Percentiles rank a stretch among this genome's conserved stretches.
Evolutionary conservation across 148 eudicot species (phyloP).

Genomic region (Amaranthus palmeri): DNA sequence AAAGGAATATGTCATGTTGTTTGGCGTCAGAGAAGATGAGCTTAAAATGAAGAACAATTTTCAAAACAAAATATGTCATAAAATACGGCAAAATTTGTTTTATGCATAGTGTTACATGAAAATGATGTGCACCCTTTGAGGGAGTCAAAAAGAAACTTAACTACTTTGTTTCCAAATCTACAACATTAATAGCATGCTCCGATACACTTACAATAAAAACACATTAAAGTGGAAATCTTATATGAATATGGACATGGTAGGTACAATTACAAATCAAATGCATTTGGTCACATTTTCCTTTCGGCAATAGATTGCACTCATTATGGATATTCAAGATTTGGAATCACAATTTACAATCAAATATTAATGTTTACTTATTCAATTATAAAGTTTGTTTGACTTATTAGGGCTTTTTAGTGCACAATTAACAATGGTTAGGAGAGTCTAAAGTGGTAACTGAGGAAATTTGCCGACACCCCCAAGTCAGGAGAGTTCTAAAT

Average conservation of each 20-base stretch:
- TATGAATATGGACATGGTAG: not conserved
- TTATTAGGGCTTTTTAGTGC: too few relatives aligned
- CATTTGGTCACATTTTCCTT: not conserved
- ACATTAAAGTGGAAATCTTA: not conserved
- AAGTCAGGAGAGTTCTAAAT: too few relatives aligned
- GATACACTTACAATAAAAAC: not conserved
- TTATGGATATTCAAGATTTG: not conserved
- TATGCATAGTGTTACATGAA: not conserved
- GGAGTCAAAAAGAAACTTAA: slow-evolving; percentile 20
- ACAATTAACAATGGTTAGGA: too few relatives aligned
- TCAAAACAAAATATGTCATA: not conserved
- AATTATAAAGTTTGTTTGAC: too few relatives aligned
- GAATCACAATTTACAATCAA: not conserved
- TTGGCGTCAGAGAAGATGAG: not conserved
- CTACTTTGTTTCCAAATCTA: slow-evolving; percentile 16
- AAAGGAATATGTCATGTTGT: not conserved
- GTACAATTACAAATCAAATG: not conserved
- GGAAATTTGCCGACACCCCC: too few relatives aligned
- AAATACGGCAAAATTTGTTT: not conserved
- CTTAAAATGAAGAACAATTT: not conserved
- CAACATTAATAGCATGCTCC: not conserved
- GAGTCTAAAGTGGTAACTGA: too few relatives aligned
- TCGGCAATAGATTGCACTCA: not conserved
- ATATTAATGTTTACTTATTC: too few relatives aligned
- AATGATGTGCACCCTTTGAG: slow-evolving; percentile 12